Percentiles rank a stretch among this genome's conserved stretches.
Evolutionary conservation across 805 yeast genomes (phyloP).

Genomic region (Martiniozyma abietophila): DNA sequence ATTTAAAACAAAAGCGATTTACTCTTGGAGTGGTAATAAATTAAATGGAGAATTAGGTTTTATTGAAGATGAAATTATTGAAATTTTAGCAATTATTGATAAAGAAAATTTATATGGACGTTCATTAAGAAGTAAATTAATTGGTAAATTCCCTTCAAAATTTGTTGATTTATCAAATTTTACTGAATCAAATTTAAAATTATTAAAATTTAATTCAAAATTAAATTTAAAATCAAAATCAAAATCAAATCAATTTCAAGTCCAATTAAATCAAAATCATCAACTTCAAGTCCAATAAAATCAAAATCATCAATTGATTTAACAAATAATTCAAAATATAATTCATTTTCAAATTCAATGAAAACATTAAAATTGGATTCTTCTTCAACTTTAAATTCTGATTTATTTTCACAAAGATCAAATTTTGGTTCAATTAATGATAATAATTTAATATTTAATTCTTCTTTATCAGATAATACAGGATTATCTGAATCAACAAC

Average conservation of each 20-base stretch:
- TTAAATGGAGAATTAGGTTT: constrained; percentile 80
- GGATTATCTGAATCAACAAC: no score
- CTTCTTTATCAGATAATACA: neutral
- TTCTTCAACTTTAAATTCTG: constrained; percentile 10
- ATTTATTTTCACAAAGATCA: constrained; percentile 6
- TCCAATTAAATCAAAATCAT: neutral
- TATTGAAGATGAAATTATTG: constrained; percentile 86
- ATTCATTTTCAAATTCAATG: constrained; percentile 5
- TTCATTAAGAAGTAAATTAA: constrained; percentile 66
- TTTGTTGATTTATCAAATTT: constrained; percentile 69
- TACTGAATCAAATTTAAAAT: neutral
- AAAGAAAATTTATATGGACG: constrained; percentile 92
- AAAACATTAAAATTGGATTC: constrained; percentile 8
- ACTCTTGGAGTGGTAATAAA: constrained; percentile 91
- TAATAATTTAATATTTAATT: neutral
- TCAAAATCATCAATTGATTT: neutral
- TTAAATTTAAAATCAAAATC: no score
- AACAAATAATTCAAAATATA: constrained; percentile 2
- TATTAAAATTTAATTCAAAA: neutral
- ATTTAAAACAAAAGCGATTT: constrained; percentile 44
- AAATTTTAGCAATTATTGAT: constrained; percentile 66
- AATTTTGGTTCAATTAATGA: constrained; percentile 3
- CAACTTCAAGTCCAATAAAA: neutral
- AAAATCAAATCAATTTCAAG: neutral
- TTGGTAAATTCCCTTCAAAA: constrained; percentile 83